These are phyloP conservation scores for Boletus fagicola DNA, from an alignment of 768 basidiomycete genomes.

Conservation along the genomic window DNA sequence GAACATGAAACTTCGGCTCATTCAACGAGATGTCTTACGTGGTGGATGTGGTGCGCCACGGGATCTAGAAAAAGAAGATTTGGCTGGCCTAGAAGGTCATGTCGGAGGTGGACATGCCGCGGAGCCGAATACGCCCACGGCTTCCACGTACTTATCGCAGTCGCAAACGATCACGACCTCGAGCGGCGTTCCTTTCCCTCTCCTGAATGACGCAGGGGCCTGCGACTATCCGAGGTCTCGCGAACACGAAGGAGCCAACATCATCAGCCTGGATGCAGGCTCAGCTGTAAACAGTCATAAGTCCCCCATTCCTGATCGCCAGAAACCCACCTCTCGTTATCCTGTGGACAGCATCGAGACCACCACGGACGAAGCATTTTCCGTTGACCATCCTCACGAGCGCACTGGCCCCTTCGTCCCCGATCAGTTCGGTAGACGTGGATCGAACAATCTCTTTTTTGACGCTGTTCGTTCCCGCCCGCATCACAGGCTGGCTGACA, in stretches of 20 bases:
- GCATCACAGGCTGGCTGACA: constrained; percentile 26
- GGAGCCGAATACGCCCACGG: constrained; percentile 39
- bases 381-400: constrained; percentile 16
- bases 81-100: constrained; percentile 27
- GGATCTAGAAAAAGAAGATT: constrained; percentile 32
- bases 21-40: constrained; percentile 34
- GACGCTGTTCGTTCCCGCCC: constrained; percentile 34
- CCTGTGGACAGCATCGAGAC: constrained; percentile 18
- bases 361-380: constrained; percentile 10
- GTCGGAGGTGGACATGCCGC: constrained; percentile 33
- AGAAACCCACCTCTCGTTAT: constrained; percentile 16
- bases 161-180: constrained; percentile 26
- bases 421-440: constrained; percentile 33
- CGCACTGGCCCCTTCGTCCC: constrained; percentile 8
- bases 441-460: constrained; percentile 39
- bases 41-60: constrained; percentile 18
- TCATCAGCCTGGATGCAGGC: constrained; percentile 8
- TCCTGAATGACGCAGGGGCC: constrained; percentile 24
- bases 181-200: constrained; percentile 24
- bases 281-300: constrained; percentile 10
- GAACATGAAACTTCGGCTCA: constrained; percentile 50
- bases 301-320: constrained; percentile 19
- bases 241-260: constrained; percentile 23
- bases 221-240: constrained; percentile 18
- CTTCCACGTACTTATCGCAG: constrained; percentile 35